Evolutionary conservation across 768 basidiomycete genomes (phyloP), one percentile per base, ranked within the genome.

Genomic region (Dioszegia crocea): DNA sequence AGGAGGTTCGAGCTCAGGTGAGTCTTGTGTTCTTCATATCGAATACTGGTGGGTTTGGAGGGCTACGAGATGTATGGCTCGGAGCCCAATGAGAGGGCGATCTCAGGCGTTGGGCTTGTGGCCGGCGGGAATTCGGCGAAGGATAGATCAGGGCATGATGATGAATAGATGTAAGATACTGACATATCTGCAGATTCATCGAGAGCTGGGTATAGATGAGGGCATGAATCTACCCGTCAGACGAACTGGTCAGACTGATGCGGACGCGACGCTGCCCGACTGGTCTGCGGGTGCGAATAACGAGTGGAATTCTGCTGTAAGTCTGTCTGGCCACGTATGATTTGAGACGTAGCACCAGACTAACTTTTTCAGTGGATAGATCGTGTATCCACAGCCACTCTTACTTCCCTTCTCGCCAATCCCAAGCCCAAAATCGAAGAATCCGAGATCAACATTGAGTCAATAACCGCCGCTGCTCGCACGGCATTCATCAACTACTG

Each of bases 401-500:
- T 17, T 19, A 19, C 14, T 43, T 17, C 40, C 5, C 40, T 43
- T 9, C 5, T 43, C 5, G 14, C 40, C 5, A 8, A 6, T 5
- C 40, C 40, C n/a, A 17, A 5, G 40, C 9, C n/a, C 21, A 8
- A 9, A 43, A 17, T 21, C 21, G 40, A 16, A 6, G 40, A 43
- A 43, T 16, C 40, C 8, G 40, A 43, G 5, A 19, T 43, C 40
- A 21, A 43, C 21, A 17, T 43, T 8, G 40, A 43, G 40, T 8
- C 21, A 5, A 43, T 43, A 5, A 16, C 14, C 5, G 8, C 40
- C 8, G 40, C 26, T 48, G 61, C 65, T 8, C 53, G 56, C 23
- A 72, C 71, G 1, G 64, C 73, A 0, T 73, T 73, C 31, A n/a
- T 52, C 29, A 75, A 75, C 48, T 68, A 68, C 52, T 49, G 55